Percentiles rank a stretch among this genome's conserved stretches.
These are phyloP conservation scores for Ophiostoma sp. DNA, from an alignment of 2,329 filamentous ascomycete species.

Conservation along the genomic window DNA sequence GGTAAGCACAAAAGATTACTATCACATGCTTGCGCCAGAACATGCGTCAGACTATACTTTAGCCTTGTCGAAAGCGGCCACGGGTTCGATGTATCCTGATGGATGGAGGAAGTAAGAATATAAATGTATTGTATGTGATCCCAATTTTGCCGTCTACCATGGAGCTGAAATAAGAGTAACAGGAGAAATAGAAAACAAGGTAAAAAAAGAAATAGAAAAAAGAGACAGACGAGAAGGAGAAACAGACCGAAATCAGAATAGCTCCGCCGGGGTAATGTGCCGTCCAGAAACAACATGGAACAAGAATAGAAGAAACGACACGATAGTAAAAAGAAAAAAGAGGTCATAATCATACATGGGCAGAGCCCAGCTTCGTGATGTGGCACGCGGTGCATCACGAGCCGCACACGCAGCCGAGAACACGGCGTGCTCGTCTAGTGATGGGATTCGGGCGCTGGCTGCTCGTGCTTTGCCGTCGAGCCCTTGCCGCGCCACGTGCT, in stretches of 20 bases:
- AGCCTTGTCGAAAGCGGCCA: too few species aligned
- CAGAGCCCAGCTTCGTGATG: background rate
- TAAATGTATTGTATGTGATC: conserved; percentile 6
- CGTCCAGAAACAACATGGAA: conserved; percentile 2
- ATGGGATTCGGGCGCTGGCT: conserved; percentile 39
- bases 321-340: background rate
- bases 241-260: background rate
- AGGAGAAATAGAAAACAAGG: too few species aligned
- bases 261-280: conserved; percentile 15
- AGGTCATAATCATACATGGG: conserved; percentile 6
- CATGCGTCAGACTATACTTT: too few species aligned
- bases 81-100: too few species aligned
- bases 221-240: background rate
- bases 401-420: too few species aligned
- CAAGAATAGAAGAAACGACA: background rate
- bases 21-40: background rate
- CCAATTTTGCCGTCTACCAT: conserved; percentile 14
- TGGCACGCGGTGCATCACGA: too few species aligned
- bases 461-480: conserved; percentile 81
- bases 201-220: background rate
- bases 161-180: background rate
- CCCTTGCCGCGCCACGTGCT: conserved; percentile 96
- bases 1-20: background rate
- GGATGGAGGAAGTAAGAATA: background rate
- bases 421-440: background rate